phyloP scores from a whole-genome alignment of 176 grass and related monocot genomes.

The Pharus latifolius region DNA sequence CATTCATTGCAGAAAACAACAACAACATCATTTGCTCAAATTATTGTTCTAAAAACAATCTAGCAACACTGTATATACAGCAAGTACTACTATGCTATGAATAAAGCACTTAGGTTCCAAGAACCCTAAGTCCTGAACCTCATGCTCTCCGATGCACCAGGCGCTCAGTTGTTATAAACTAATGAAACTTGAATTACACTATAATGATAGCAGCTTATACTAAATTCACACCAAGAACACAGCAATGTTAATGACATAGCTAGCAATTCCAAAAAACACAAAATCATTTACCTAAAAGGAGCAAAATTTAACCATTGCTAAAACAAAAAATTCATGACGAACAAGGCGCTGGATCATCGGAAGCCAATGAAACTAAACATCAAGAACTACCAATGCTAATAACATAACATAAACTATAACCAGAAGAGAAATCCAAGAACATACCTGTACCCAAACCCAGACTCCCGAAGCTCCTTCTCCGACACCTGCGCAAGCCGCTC shows the following conservation, averaged over 20 bases:
- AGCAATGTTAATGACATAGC: no score
- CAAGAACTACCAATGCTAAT: not conserved
- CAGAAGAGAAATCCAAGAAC: constrained; percentile 2
- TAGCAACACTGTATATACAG: not conserved
- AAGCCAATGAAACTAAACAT: not conserved
- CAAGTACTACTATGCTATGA: not conserved
- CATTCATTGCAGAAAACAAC: not conserved
- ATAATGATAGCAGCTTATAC: no score
- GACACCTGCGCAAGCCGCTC: constrained; percentile 51
- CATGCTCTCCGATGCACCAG: no score
- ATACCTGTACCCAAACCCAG: constrained; percentile 87
- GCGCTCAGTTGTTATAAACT: no score
- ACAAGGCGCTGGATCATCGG: not conserved
- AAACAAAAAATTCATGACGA: not conserved
- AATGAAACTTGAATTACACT: no score
- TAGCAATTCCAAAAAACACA: no score
- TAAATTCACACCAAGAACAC: not conserved
- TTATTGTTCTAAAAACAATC: not conserved
- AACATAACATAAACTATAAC: not conserved
- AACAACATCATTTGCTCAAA: not conserved
- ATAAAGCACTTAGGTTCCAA: no score
- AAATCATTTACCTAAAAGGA: no score
- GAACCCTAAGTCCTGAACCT: no score
- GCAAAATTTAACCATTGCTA: not conserved
- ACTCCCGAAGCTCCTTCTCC: constrained; percentile 78